Evolutionary conservation across 192 early-diverging fungal species (phyloP), one percentile per base, ranked within the genome.

Genomic region (Helicostylum pulchrum): DNA sequence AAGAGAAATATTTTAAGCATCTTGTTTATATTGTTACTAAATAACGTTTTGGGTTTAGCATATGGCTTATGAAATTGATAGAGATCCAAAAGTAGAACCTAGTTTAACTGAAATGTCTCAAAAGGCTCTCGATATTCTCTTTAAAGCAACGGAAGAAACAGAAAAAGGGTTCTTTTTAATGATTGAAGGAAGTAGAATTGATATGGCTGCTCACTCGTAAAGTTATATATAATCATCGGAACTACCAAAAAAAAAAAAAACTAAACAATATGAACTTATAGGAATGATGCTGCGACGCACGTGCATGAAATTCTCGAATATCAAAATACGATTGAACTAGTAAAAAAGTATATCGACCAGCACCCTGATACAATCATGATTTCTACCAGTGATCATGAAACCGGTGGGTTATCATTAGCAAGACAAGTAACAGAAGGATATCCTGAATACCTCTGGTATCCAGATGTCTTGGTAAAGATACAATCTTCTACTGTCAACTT

Each of bases 151-250:
- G 0, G 64, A 66, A 46, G 67, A 77, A 61, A 70, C 74, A 21
- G 80, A 83, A 52, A 65, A 78, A 0, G 95, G 97, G 4, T 99
- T 97, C 77, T 94, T 97, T 71, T 76, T 99, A 70, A 93, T 99
- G 92, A 89, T 99, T 64, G 97, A 99, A 79, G 93, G 97, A 34
- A 92, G 89, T 62, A 78, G 94, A 48, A 99, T 99, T 64, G 83
- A 99, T 71, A 96, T 97, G 94, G 97, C 92, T 0, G 97, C 90
- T 5, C 97, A 99, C 69, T 73, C 77, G 80, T 77, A 75, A 61
- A 67, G 8, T 34, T 11, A 30, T 56, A 23, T 48, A n/a, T 39
- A 58, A 21, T 9, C 1, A 39, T 9, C 5, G 9, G 9, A 39
- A 39, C 26, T 26, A 39, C 1, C 36, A 10, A 39, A 39, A 39